Base-by-base conservation (phyloP, 345 rosid species). In the Citrus maxima region DNA sequence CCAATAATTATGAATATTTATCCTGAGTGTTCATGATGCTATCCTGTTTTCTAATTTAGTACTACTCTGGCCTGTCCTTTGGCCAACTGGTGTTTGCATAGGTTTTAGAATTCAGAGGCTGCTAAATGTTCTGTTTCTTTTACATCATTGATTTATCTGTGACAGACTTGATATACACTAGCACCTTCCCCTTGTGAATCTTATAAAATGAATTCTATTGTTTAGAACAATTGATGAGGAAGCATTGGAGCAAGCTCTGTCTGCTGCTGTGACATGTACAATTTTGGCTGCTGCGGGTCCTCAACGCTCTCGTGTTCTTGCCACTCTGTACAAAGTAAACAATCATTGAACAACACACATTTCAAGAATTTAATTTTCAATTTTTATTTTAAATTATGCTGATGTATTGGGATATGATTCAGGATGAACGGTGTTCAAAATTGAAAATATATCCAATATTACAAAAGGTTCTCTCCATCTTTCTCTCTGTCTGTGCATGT, bases 281-380 rank as follows among this genome's bases (percentile, higher is more conserved):
- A 94, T 94, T 82, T 86, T 94, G 88, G 99, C 97, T 82, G 99
- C 93, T 81, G 99, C 98, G 0, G 98, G 98, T 84, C 99, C 99
- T 85, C 99, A 90, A 79, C 91, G 97, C 25, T 96, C 99, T 72
- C 92, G 97, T 85, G 97, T 93, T 73, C 97, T 94, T 75, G 98
- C 98, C 28, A 93, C 95, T 77, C 80, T 91, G 63, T 90, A 96
- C 84, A 94, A 94, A 86, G 98, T 94, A 89, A 82, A n/a, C 30
- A 54, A 59, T 66, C 59, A 18, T 67, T 72, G 37, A 22, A 66
- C 34, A 37, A 78, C 22, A 58, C 42, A 37, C n/a, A 24, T 46
- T 42, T 13, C 73, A 46, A 22, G 73, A 69, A 55, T 62, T 25
- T 60, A 14, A 8, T 55, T 74, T 76, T 35, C 37, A 37, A 56